A percentile compares a stretch with the other conserved stretches of the same genome.
These are phyloP conservation scores for Sclerotinia nivalis DNA, from an alignment of 2,329 filamentous ascomycete species.

Conservation along the genomic window DNA sequence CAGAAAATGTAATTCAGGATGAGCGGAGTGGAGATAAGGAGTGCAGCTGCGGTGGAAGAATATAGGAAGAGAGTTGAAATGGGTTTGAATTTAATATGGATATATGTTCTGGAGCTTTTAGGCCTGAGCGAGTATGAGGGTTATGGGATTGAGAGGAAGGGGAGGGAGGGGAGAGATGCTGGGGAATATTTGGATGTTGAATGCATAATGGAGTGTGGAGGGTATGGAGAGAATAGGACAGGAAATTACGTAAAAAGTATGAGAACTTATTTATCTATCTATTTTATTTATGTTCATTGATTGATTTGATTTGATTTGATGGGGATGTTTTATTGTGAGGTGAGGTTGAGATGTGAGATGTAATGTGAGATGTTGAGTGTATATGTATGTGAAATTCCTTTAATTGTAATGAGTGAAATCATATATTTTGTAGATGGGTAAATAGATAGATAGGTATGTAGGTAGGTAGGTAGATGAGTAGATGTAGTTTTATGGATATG, in stretches of 20 bases:
- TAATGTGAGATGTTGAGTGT: too few species aligned
- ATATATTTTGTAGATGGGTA: too few species aligned
- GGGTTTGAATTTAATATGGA: background rate
- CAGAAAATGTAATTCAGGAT: background rate
- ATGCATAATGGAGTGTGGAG: background rate
- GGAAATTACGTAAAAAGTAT: background rate
- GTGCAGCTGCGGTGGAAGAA: background rate
- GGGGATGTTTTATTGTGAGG: background rate
- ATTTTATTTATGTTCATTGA: background rate
- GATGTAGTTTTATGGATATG: too few species aligned
- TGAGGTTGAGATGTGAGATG: too few species aligned
- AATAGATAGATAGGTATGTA: too few species aligned
- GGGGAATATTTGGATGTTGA: too few species aligned
- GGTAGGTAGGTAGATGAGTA: too few species aligned
- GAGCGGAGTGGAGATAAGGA: background rate
- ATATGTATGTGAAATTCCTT: too few species aligned
- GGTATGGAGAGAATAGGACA: background rate
- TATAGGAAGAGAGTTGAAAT: background rate
- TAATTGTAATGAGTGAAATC: too few species aligned
- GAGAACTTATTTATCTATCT: background rate
- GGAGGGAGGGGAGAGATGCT: background rate
- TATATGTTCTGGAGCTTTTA: background rate
- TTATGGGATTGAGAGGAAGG: background rate
- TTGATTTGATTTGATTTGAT: background rate
- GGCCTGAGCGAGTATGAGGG: background rate